Conservation (phyloP, 176 grass and related monocot genomes). For the Olyra latifolia region DNA sequence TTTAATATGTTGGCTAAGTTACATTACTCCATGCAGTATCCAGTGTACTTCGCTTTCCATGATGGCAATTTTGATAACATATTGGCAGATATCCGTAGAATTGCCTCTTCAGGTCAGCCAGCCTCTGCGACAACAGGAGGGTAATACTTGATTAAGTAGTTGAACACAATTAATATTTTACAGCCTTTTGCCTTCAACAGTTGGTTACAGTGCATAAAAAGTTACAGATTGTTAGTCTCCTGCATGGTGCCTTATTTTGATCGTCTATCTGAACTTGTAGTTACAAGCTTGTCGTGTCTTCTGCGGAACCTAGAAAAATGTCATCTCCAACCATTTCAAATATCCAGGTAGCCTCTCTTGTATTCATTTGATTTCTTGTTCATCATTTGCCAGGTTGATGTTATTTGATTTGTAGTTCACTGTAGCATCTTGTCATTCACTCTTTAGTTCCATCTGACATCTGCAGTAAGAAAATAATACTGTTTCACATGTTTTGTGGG, state of each 20-base stretch:
- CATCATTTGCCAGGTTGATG: slow-evolving; percentile 5
- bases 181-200: background rate
- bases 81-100: slow-evolving; percentile 75
- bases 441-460: background rate
- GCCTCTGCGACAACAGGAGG: slow-evolving; percentile 84
- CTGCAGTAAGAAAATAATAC: background rate
- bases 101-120: slow-evolving; percentile 68
- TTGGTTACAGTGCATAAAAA: background rate
- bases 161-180: slow-evolving; percentile 3
- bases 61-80: slow-evolving; percentile 63
- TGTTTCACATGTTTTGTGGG: background rate
- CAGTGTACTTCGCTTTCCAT: slow-evolving; percentile 85
- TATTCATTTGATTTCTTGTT: slow-evolving; percentile 6
- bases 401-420: slow-evolving; percentile 11
- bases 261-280: slow-evolving; percentile 37
- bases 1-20: slow-evolving; percentile 16
- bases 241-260: slow-evolving; percentile 23
- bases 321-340: slow-evolving; percentile 91
- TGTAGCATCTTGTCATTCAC: background rate
- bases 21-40: slow-evolving; percentile 66
- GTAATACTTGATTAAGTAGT: slow-evolving; percentile 50
- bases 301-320: slow-evolving; percentile 77
- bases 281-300: slow-evolving; percentile 83
- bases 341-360: slow-evolving; percentile 66
- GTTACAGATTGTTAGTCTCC: background rate